Evolutionary conservation across 352 stramenopile species (phyloP), one percentile per base, ranked within the genome.

Genomic region (Phytophthora rubi): DNA sequence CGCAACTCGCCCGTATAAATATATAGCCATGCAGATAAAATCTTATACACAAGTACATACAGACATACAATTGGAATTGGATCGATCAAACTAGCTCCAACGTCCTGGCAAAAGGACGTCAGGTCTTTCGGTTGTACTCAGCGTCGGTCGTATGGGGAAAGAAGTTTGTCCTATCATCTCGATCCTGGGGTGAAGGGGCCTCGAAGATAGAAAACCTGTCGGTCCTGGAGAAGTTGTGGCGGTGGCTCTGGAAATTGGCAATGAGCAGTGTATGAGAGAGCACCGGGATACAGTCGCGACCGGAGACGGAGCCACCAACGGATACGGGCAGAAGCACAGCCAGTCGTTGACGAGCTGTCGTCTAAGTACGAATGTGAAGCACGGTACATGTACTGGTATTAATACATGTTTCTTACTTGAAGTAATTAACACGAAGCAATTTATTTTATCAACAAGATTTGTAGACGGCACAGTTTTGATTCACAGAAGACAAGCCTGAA

Each of bases 91-190:
- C 79, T 85, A 77, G 77, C 81, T 81, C 83, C 76, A 85, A 77
- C 71, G 69, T 76, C 70, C 78, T 85, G 81, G 79, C 79, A 86
- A 79, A 71, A 86, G 78, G 80, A 83, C 80, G 77, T 80, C 66
- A 75, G 80, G 79, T 91, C 83, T 90, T 91, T 89, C 80, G 56
- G 73, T 54, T 86, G 62, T 85, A 85, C 71, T 86, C 83, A 91
- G 81, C 71, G 75, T 88, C 83, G 83, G 78, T 89, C 82, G 71
- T 89, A 86, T 89, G 83, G 83, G 83, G 81, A 88, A 91, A 91
- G 81, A 91, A 91, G 83, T 77, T 89, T 83, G 71, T 91, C 76
- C 73, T 89, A 86, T 89, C 83, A 91, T 91, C 80, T 91, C 83
- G 81, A 87, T 81, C 66, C 69, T 45, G 53, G 66, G 47, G 65